Conservation (phyloP, 345 rosid species). For the Fremontodendron californicum region DNA sequence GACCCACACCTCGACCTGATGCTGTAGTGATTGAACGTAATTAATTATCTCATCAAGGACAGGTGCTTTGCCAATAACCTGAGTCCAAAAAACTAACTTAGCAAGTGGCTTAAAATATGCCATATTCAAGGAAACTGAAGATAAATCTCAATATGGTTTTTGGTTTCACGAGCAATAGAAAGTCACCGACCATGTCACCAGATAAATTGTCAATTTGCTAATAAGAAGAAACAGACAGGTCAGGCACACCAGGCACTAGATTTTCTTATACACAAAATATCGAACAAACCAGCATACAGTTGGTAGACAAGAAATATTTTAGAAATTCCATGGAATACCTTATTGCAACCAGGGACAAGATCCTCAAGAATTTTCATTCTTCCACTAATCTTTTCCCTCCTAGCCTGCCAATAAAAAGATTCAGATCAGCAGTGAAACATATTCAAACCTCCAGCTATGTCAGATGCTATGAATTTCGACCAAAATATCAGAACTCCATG, state of each 20-base stretch:
- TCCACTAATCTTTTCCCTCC: slow-evolving; percentile 88
- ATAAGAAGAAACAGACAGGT: background rate
- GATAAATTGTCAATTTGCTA: background rate
- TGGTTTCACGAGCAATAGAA: background rate
- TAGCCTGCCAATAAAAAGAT: slow-evolving; percentile 46
- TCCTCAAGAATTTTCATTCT: slow-evolving; percentile 91
- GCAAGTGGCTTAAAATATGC: background rate
- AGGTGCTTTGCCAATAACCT: slow-evolving; percentile 89
- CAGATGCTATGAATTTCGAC: background rate
- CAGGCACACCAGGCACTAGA: background rate
- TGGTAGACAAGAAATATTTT: background rate
- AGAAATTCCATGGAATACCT: slow-evolving; percentile 39
- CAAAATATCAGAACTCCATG: background rate
- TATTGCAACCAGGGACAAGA: slow-evolving; percentile 82
- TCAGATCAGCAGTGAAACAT: slow-evolving; percentile 21
- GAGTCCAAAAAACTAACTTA: slow-evolving; percentile 18
- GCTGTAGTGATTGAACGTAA: slow-evolving; percentile 80
- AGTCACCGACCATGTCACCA: background rate
- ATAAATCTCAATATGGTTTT: background rate
- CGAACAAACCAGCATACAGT: background rate
- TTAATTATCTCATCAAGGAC: slow-evolving; percentile 88
- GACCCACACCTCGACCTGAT: slow-evolving; percentile 70
- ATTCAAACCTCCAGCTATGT: background rate
- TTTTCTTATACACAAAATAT: background rate
- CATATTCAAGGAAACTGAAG: background rate